Base-by-base conservation (phyloP, 1,284 basidiomycete species). In the Mycosarcoma maydis region DNA sequence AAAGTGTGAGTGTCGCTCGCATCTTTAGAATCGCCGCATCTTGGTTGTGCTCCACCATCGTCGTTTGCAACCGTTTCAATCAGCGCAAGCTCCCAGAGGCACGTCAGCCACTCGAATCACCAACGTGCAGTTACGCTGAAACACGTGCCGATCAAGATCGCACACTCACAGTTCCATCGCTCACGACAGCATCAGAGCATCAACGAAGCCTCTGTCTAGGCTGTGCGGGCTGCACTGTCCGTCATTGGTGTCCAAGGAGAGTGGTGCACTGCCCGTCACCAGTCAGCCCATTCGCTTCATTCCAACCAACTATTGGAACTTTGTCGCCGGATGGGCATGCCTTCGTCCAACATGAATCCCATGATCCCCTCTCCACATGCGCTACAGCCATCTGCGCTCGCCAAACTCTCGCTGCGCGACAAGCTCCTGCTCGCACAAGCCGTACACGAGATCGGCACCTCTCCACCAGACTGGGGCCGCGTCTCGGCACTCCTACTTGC, bases 351-450 rank as follows among this genome's bases (percentile, higher is more conserved):
- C 20, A 57, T 71, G 60, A 64, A 58, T n/a, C 68, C 68, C 0
- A 54, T 61, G 36, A 71, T 71, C 19, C 68, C 68, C 0, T 66
- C 62, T 0, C 66, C 70, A 26, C 37, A 59, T 37, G 57, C 66
- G 2, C 40, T 68, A 6, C 65, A 68, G 41, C 66, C 70, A 1
- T 69, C 65, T 9, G 70, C 70, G 3, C 52, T 72, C 2, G 42
- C 66, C 36, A 72, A 55, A 46, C 59, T 73, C 34, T 58, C 64
- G 13, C 45, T 75, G 20, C 53, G 59, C 24, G 78, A 80, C 55
- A 78, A 80, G 60, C 68, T 80, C 16, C 70, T 80, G 10, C 71
- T 80, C 11, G 77, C 77, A 1, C 78, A 80, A 44, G 70, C 73
- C 16, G 77, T 79, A 3, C 69, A 79, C 42, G 76, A 80, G 39